Evolutionary conservation across 2,329 filamentous ascomycete genomes (phyloP).

Genomic region (Ophiosphaerella narmari): DNA sequence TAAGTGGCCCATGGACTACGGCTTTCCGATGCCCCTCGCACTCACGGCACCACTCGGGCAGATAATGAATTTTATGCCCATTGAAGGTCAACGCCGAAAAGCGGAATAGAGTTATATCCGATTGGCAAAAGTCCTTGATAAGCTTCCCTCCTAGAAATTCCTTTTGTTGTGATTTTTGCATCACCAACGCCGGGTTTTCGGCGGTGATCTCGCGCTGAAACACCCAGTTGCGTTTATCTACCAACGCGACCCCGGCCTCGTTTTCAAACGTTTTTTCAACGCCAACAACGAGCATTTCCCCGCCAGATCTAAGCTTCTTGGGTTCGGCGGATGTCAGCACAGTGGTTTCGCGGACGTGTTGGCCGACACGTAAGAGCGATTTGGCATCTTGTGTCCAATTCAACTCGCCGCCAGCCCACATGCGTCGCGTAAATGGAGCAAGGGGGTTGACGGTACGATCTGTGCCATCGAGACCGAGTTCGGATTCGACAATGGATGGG

Average conservation of each 20-base stretch:
- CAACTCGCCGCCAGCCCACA: slow-evolving; percentile 90
- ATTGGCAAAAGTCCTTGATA: slow-evolving; percentile 65
- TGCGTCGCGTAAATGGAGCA: slow-evolving; percentile 70
- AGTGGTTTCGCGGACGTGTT: slow-evolving; percentile 50
- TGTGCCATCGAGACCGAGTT: slow-evolving; percentile 79
- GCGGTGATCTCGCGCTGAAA: slow-evolving; percentile 49
- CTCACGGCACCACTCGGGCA: slow-evolving; percentile 69
- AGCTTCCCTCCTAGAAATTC: slow-evolving; percentile 20
- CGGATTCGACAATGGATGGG: slow-evolving; percentile 65
- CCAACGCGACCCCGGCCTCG: slow-evolving; percentile 38
- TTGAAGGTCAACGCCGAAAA: slow-evolving; percentile 94
- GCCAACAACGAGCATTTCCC: slow-evolving; percentile 63
- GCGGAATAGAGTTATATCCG: slow-evolving; percentile 76
- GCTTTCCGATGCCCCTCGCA: slow-evolving; percentile 75
- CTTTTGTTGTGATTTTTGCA: slow-evolving; percentile 21
- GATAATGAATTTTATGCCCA: slow-evolving; percentile 87
- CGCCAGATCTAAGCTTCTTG: slow-evolving; percentile 56
- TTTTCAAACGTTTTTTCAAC: slow-evolving; percentile 60
- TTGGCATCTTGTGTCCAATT: slow-evolving; percentile 52
- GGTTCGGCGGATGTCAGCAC: slow-evolving; percentile 52
- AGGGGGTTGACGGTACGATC: slow-evolving; percentile 79
- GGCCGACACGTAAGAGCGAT: slow-evolving; percentile 31
- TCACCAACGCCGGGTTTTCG: slow-evolving; percentile 43
- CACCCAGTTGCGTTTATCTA: slow-evolving; percentile 46
- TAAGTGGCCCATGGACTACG: slow-evolving; percentile 86